Evolutionary conservation across 768 basidiomycete genomes (phyloP).

Genomic region (Russula abietina): DNA sequence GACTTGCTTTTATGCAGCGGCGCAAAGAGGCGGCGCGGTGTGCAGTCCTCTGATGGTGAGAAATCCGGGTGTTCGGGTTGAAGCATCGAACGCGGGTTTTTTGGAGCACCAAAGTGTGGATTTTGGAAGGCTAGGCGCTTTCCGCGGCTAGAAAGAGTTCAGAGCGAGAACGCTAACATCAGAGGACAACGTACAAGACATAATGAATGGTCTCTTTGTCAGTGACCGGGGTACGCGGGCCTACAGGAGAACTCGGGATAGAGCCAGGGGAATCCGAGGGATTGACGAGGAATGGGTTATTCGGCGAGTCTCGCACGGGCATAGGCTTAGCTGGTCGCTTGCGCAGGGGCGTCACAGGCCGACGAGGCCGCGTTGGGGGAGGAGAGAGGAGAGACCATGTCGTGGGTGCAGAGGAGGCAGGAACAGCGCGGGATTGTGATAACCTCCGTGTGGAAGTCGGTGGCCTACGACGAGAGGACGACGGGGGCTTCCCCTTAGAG

Average conservation of each 20-base stretch:
- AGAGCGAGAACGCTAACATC: not conserved
- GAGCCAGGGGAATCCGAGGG: constrained; percentile 18
- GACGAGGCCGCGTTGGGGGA: constrained; percentile 23
- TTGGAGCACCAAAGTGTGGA: constrained; percentile 19
- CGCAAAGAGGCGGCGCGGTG: constrained; percentile 23
- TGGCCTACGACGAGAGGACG: constrained; percentile 17
- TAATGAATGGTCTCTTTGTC: constrained; percentile 23
- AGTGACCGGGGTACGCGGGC: constrained; percentile 19
- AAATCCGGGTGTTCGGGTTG: constrained; percentile 23
- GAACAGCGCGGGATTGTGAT: constrained; percentile 22
- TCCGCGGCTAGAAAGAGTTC: constrained; percentile 17
- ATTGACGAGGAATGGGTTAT: constrained; percentile 24
- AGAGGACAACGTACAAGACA: constrained; percentile 21
- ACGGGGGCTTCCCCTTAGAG: constrained; percentile 12
- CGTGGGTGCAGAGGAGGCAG: constrained; percentile 8
- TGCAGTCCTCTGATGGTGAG: constrained; percentile 24
- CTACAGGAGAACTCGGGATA: constrained; percentile 22
- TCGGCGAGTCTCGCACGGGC: constrained; percentile 26
- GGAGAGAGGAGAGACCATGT: constrained; percentile 25
- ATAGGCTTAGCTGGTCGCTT: constrained; percentile 12
- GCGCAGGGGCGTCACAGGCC: constrained; percentile 21
- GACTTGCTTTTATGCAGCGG: constrained; percentile 1
- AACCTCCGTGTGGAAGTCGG: constrained; percentile 20
- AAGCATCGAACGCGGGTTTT: constrained; percentile 19
- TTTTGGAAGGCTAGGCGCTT: constrained; percentile 23